Evolutionary conservation across 75 land plant genomes (phyloP).

Genomic region (Cupressus sempervirens): DNA sequence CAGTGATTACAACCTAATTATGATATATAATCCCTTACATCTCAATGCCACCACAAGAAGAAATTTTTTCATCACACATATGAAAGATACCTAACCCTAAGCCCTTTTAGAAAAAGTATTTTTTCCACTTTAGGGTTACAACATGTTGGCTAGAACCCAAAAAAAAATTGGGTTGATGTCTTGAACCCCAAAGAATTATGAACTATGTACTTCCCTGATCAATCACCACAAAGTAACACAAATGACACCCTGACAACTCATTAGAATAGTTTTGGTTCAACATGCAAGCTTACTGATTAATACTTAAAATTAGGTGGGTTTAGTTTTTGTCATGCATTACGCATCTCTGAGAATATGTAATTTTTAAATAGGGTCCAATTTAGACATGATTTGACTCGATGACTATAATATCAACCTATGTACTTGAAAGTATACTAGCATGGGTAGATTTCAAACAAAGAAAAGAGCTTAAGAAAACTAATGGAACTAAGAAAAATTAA

Average conservation of each 20-base stretch:
- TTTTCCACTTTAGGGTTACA: too few relatives aligned
- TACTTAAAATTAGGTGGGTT: slow-evolving; percentile 90
- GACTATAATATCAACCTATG: slow-evolving; percentile 68
- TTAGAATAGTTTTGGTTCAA: slow-evolving; percentile 83
- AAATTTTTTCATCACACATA: too few relatives aligned
- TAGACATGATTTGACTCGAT: neutral
- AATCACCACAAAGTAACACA: too few relatives aligned
- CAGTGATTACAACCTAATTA: too few relatives aligned
- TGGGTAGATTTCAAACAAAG: slow-evolving; percentile 98
- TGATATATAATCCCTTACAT: too few relatives aligned
- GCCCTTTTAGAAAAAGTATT: too few relatives aligned
- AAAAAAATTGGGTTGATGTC: too few relatives aligned
- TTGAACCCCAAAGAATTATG: too few relatives aligned
- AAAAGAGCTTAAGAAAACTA: slow-evolving; percentile 94
- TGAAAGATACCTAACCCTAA: too few relatives aligned
- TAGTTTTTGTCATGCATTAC: neutral
- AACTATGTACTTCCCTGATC: too few relatives aligned
- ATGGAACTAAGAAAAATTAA: slow-evolving; percentile 73
- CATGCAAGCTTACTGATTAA: slow-evolving; percentile 68
- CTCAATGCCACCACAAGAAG: too few relatives aligned
- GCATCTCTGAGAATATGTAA: neutral
- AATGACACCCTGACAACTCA: slow-evolving; percentile 96
- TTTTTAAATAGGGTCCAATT: neutral
- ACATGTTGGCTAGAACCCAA: too few relatives aligned
- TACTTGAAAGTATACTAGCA: slow-evolving; percentile 73